A percentile compares a stretch with the other conserved stretches of the same genome.
phyloP scores from a whole-genome alignment of 2,329 filamentous ascomycete genomes.

The Knufia fluminis region DNA sequence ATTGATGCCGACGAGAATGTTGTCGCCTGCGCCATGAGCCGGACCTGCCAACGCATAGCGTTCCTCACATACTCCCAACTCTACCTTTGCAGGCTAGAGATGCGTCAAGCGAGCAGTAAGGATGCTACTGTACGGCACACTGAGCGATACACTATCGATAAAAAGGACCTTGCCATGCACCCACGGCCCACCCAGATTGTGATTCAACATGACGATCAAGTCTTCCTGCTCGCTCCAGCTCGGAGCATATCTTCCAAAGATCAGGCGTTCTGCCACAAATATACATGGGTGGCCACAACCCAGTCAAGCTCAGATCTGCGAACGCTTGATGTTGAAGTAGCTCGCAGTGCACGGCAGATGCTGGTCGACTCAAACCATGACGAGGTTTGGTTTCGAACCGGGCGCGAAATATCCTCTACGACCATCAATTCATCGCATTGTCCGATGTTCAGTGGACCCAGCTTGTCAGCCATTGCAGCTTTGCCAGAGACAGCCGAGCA shows the following conservation, averaged over 20 bases:
- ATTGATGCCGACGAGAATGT: conserved; percentile 53
- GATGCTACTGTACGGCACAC: conserved; percentile 10
- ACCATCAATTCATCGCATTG: background rate
- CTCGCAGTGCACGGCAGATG: conserved; percentile 8
- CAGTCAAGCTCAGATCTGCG: background rate
- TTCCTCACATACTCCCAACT: conserved; percentile 61
- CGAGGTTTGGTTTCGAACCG: conserved; percentile 9
- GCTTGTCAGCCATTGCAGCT: background rate
- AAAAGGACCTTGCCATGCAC: background rate
- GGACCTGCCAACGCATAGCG: conserved; percentile 55
- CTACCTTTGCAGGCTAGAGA: conserved; percentile 60
- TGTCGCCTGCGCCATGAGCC: conserved; percentile 66
- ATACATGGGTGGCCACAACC: background rate
- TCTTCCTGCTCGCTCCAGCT: conserved; percentile 33
- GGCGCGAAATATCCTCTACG: background rate
- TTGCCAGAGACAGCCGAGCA: background rate
- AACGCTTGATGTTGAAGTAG: background rate
- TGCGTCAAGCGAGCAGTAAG: conserved; percentile 30
- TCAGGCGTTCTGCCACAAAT: background rate
- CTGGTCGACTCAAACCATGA: conserved; percentile 13
- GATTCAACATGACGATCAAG: conserved; percentile 35
- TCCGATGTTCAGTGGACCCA: background rate
- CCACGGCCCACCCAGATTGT: conserved; percentile 32
- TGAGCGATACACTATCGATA: background rate
- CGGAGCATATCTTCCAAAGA: background rate